Conservation (phyloP, 139 green algal genomes). For the Asterochloris erici region DNA sequence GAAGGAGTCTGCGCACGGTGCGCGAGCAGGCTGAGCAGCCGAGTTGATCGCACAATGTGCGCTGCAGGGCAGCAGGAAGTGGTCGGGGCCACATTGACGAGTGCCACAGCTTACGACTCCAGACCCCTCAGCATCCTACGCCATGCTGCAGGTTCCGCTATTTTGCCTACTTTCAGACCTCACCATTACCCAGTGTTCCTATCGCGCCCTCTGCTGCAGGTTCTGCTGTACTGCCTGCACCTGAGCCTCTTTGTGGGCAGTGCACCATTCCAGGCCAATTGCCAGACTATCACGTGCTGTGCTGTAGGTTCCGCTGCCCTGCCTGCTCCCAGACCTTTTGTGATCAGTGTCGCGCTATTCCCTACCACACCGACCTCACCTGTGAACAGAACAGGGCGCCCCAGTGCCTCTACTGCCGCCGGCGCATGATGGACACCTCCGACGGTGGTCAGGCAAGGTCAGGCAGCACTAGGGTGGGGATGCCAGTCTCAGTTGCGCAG, state of each 20-base stretch:
- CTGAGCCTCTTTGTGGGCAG: neutral
- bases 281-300: neutral
- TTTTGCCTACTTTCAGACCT: neutral
- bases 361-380: constrained; percentile 2
- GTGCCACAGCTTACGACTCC: too few relatives aligned
- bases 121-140: too few relatives aligned
- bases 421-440: neutral
- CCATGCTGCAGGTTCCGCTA: neutral
- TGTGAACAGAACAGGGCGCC: constrained; percentile 3
- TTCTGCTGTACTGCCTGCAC: neutral
- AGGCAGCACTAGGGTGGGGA: neutral
- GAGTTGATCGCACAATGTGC: too few relatives aligned
- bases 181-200: neutral
- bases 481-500: neutral
- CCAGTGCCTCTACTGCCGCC: constrained; percentile 11
- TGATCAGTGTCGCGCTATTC: neutral
- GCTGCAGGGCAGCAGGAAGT: too few relatives aligned
- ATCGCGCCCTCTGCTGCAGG: neutral
- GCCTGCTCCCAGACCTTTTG: constrained; percentile 10
- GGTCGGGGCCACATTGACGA: too few relatives aligned
- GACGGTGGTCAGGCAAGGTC: neutral
- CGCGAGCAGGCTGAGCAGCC: too few relatives aligned
- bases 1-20: too few relatives aligned
- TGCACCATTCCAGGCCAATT: neutral
- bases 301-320: constrained; percentile 2